Conservation (phyloP, 306 rosid species). For the Cucumis sativus region Cucumber_9930_V3 NC_026657.2:23434001-23434500, state of each 20-base stretch:
- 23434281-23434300: constrained; percentile 13
- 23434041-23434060: background rate
- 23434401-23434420: constrained; percentile 87
- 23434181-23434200: background rate
- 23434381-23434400: constrained; percentile 89
- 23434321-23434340: constrained; percentile 99
- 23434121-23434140: too few relatives aligned
- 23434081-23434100: background rate
- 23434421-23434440: constrained; percentile 20
- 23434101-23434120: background rate
- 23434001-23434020: constrained; percentile 28
- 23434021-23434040: background rate
- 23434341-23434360: constrained; percentile 96
- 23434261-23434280: background rate
- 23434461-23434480: background rate
- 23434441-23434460: background rate
- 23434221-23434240: background rate
- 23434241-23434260: background rate
- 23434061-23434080: background rate
- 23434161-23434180: background rate
- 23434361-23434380: constrained; percentile 98
- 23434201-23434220: background rate
- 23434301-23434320: constrained; percentile 18
- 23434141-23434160: background rate
- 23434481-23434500: background rate